Percentiles rank a stretch among this genome's conserved stretches.
phyloP scores from a whole-genome alignment of 768 basidiomycete genomes.

The Xerocomellus amylosporus region DNA sequence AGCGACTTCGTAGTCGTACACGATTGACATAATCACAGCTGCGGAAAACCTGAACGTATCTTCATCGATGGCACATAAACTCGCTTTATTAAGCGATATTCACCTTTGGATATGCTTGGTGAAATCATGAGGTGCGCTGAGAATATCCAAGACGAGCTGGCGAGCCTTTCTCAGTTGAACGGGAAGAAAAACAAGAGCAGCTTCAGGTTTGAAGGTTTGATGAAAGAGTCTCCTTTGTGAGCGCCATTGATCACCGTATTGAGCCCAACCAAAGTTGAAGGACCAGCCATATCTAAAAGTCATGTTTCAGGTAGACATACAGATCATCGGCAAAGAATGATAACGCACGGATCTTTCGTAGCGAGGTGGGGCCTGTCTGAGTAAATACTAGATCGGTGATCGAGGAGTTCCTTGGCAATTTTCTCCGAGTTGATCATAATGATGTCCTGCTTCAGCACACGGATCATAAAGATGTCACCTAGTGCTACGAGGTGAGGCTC shows the following conservation, averaged over 20 bases:
- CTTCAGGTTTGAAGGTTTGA: constrained; percentile 23
- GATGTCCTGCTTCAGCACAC: constrained; percentile 21
- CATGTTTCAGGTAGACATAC: neutral
- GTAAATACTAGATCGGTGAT: constrained; percentile 25
- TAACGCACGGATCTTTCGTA: constrained; percentile 13
- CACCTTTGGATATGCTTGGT: constrained; percentile 9
- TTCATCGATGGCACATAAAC: neutral
- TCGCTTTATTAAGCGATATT: neutral
- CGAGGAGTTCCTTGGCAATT: constrained; percentile 29
- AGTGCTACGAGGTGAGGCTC: neutral
- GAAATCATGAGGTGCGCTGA: constrained; percentile 5
- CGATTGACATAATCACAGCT: constrained; percentile 38
- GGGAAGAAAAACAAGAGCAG: constrained; percentile 6
- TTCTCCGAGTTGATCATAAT: constrained; percentile 27
- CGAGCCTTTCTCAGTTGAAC: constrained; percentile 19
- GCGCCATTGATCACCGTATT: constrained; percentile 25
- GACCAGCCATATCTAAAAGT: constrained; percentile 20
- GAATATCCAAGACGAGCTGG: constrained; percentile 16
- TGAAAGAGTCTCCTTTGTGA: constrained; percentile 24
- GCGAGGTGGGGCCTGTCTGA: constrained; percentile 26
- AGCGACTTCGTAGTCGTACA: constrained; percentile 40
- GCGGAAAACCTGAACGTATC: constrained; percentile 29
- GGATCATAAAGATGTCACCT: constrained; percentile 24
- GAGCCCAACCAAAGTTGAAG: constrained; percentile 15
- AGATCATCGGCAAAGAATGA: neutral